Percentiles rank a stretch among this genome's conserved stretches.
Conservation (phyloP, 2,329 filamentous ascomycete species). For the Helicocarpus griseus region DNA sequence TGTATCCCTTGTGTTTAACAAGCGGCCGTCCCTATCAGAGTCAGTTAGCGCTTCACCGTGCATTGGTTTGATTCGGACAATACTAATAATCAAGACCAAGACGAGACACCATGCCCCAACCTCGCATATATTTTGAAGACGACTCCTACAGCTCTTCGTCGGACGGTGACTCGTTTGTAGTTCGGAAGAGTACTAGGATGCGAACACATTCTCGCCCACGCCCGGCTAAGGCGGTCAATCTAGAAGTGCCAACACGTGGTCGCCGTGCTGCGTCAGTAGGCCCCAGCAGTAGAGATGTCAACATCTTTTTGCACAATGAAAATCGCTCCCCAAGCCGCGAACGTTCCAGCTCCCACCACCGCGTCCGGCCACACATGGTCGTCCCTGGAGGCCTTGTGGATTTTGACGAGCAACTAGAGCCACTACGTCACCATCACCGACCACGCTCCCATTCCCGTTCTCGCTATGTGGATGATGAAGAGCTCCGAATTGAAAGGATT, state of each 20-base stretch:
- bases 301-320: conserved; percentile 1
- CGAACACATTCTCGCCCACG: background rate
- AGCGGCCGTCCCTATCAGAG: too few species aligned
- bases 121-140: background rate
- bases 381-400: conserved; percentile 19
- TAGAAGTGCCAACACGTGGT: background rate
- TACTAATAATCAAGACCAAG: too few species aligned
- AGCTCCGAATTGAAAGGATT: background rate
- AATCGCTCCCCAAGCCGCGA: conserved; percentile 1
- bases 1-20: too few species aligned
- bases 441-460: background rate
- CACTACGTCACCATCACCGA: background rate
- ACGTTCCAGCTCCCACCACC: background rate
- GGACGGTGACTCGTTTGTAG: background rate
- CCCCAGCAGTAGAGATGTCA: background rate
- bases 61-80: too few species aligned
- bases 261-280: background rate
- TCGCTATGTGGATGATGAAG: background rate
- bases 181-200: background rate
- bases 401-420: conserved; percentile 12
- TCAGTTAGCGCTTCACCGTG: too few species aligned
- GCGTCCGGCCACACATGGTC: background rate
- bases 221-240: background rate
- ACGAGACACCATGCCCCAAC: background rate
- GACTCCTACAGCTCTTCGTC: background rate